A percentile compares a stretch with the other conserved stretches of the same genome.
These are phyloP conservation scores for Hyaloscypha hepaticicola DNA, from an alignment of 495 filamentous ascomycete species.

Conservation along the genomic window DNA sequence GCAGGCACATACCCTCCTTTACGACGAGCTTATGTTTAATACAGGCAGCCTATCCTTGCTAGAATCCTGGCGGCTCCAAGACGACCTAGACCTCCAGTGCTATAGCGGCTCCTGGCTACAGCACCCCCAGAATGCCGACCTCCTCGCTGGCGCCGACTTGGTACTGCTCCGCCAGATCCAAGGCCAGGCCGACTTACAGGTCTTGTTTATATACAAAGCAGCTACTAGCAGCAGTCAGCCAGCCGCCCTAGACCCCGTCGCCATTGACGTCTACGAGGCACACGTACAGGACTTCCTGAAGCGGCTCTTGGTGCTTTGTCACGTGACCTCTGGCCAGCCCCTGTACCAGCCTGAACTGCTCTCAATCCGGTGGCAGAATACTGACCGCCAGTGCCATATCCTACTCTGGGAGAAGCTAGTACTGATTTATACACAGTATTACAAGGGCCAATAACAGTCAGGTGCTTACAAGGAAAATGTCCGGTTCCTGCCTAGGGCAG, in stretches of 20 bases:
- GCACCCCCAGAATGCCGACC: slow-evolving; percentile 4
- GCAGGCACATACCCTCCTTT: slow-evolving; percentile 16
- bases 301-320: slow-evolving; percentile 8
- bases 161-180: slow-evolving; percentile 9
- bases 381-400: not conserved
- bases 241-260: not conserved
- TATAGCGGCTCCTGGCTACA: slow-evolving; percentile 19
- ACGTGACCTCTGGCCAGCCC: slow-evolving; percentile 10
- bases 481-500: not conserved
- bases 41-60: not conserved
- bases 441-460: no score
- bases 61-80: slow-evolving; percentile 15
- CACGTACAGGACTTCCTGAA: slow-evolving; percentile 1
- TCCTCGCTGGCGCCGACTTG: not conserved
- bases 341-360: slow-evolving; percentile 11
- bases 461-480: not conserved
- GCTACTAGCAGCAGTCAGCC: not conserved
- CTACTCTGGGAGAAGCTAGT: slow-evolving; percentile 9
- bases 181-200: slow-evolving; percentile 4
- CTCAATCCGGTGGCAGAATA: not conserved
- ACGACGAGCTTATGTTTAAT: slow-evolving; percentile 19
- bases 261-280: not conserved
- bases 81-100: slow-evolving; percentile 19
- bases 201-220: not conserved
- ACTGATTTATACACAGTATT: slow-evolving; percentile 9